phyloP scores from a whole-genome alignment of 2,329 filamentous ascomycete species.

The Nothophoma quercina region DNA sequence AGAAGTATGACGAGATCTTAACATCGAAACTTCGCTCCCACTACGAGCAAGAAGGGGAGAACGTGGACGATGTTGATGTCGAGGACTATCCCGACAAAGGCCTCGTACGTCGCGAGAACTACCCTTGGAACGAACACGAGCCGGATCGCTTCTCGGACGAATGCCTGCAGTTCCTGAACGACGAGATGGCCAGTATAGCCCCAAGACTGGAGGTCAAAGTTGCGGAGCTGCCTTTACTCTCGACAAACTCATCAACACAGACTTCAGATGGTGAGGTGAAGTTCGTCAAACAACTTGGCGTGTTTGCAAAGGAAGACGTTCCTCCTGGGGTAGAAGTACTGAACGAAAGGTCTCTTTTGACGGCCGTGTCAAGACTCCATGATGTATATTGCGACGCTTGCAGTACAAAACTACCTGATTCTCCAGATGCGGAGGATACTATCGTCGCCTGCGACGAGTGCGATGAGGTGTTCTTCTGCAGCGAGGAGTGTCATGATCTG shows the following conservation, averaged over 20 bases:
- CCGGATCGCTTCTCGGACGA: conserved; percentile 64
- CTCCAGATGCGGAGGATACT: conserved; percentile 7
- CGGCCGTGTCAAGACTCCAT: conserved; percentile 86
- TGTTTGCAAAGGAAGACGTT: conserved; percentile 88
- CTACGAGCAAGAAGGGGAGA: conserved; percentile 32
- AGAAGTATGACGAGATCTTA: conserved; percentile 63
- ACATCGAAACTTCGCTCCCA: conserved; percentile 28
- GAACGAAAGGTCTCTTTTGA: conserved; percentile 83
- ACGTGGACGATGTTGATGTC: conserved; percentile 55
- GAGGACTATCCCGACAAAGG: conserved; percentile 72
- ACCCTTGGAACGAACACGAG: conserved; percentile 69
- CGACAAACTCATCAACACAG: conserved; percentile 2
- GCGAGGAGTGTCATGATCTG: conserved; percentile 61
- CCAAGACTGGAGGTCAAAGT: conserved; percentile 83
- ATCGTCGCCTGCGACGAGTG: conserved; percentile 62
- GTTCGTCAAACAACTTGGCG: conserved; percentile 79
- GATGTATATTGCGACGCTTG: conserved; percentile 91
- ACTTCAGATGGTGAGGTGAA: conserved; percentile 60
- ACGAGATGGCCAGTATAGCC: conserved; percentile 71
- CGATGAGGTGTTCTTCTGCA: conserved; percentile 68
- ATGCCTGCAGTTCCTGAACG: conserved; percentile 73
- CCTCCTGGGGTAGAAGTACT: conserved; percentile 78
- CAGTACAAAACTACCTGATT: conserved; percentile 70
- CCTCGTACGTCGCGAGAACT: conserved; percentile 70
- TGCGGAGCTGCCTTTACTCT: conserved; percentile 75